Percentiles rank a stretch among this genome's conserved stretches.
phyloP scores from a whole-genome alignment of 2,329 filamentous ascomycete genomes.

The Colletotrichum tofieldiae region DNA sequence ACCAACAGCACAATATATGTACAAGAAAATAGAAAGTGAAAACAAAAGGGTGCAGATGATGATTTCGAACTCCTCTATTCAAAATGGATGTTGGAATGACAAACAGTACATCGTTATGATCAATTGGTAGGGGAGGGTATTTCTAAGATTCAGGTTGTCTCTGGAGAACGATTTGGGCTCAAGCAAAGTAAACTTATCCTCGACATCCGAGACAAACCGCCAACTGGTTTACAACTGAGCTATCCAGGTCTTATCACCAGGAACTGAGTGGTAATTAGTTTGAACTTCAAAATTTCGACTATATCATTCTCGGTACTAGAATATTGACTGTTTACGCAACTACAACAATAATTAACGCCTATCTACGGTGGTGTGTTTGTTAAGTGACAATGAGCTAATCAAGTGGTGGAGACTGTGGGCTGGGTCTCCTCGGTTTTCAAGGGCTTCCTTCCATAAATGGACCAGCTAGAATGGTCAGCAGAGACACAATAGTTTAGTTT shows the following conservation, averaged over 20 bases:
- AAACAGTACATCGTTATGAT: not conserved
- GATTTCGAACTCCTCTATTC: too few species aligned
- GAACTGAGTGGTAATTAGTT: too few species aligned
- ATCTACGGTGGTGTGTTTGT: not conserved
- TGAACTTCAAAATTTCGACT: too few species aligned
- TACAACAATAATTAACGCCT: rapidly evolving
- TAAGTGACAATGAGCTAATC: too few species aligned
- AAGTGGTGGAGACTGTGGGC: not conserved
- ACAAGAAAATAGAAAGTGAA: too few species aligned
- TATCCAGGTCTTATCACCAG: too few species aligned
- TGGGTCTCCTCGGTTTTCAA: not conserved
- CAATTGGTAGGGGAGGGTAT: not conserved
- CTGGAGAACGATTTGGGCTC: rapidly evolving
- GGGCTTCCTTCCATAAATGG: constrained; percentile 46
- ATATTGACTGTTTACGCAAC: rapidly evolving
- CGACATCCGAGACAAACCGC: too few species aligned
- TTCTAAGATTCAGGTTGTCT: not conserved
- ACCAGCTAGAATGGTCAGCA: constrained; percentile 15
- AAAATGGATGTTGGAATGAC: not conserved
- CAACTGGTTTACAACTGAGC: too few species aligned
- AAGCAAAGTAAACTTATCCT: not conserved
- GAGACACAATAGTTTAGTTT: rapidly evolving
- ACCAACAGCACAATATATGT: not conserved
- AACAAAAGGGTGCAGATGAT: not conserved
- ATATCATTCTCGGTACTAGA: not conserved